These are phyloP conservation scores for Penicillium simplicissimum DNA, from an alignment of 495 filamentous ascomycete genomes.

Conservation along the genomic window DNA sequence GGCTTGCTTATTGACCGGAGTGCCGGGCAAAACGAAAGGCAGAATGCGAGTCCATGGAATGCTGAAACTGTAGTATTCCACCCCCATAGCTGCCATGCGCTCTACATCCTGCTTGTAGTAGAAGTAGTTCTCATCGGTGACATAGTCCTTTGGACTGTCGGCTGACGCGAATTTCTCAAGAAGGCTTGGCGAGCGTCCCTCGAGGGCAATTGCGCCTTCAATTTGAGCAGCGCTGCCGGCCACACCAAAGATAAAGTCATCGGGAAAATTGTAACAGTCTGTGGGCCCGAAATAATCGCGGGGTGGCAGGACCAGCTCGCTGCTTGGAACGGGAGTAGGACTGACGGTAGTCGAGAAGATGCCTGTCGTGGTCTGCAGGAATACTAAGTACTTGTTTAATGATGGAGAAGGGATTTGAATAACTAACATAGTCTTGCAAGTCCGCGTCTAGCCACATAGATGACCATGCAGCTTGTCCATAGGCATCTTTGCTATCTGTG, in stretches of 20 bases:
- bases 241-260: constrained; percentile 53
- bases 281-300: constrained; percentile 30
- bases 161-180: constrained; percentile 36
- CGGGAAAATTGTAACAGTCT: constrained; percentile 37
- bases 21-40: constrained; percentile 43
- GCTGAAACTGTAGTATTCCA: constrained; percentile 50
- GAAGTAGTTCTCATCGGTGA: constrained; percentile 51
- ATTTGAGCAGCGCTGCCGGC: constrained; percentile 53
- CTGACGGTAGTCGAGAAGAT: constrained; percentile 36
- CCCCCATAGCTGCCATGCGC: constrained; percentile 48
- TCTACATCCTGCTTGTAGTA: constrained; percentile 55
- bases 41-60: constrained; percentile 49
- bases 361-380: constrained; percentile 25
- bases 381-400: neutral
- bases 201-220: constrained; percentile 47
- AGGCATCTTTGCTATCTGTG: constrained; percentile 30
- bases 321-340: constrained; percentile 36
- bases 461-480: constrained; percentile 40
- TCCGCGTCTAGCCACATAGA: constrained; percentile 33
- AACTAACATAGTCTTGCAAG: constrained; percentile 30
- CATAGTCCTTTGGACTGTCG: constrained; percentile 31
- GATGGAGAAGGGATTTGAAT: neutral
- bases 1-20: constrained; percentile 45
- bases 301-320: constrained; percentile 39
- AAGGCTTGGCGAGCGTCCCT: constrained; percentile 42